A percentile compares a stretch with the other conserved stretches of the same genome.
Conservation (phyloP, 768 basidiomycete genomes). For the Tricholoma bakamatsutake region DNA sequence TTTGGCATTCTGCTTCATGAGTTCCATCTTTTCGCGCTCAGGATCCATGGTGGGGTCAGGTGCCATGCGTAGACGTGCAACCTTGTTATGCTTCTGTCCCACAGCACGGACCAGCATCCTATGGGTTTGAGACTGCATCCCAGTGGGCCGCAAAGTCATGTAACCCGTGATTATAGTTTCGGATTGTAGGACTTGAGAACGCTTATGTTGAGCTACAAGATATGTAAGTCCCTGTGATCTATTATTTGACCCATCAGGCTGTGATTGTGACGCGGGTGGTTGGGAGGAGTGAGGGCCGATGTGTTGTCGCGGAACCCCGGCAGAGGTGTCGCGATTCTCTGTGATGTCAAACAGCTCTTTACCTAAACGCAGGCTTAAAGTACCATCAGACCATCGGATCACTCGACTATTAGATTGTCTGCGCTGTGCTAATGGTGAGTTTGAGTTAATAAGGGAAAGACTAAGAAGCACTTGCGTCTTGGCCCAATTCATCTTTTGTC, state of each 20-base stretch:
- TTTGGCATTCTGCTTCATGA: constrained; percentile 56
- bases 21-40: constrained; percentile 65
- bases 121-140: constrained; percentile 88
- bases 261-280: constrained; percentile 33
- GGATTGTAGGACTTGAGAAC: constrained; percentile 79
- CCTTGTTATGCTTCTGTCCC: constrained; percentile 78
- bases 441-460: constrained; percentile 2
- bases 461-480: constrained; percentile 54
- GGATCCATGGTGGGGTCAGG: constrained; percentile 75
- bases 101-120: constrained; percentile 84
- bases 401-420: constrained; percentile 88
- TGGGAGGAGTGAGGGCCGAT: constrained; percentile 36
- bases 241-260: constrained; percentile 22
- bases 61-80: constrained; percentile 72
- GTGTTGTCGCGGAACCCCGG: constrained; percentile 52
- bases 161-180: constrained; percentile 80
- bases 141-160: constrained; percentile 79
- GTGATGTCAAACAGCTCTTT: constrained; percentile 92
- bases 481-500: constrained; percentile 68
- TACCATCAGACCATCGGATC: constrained; percentile 94
- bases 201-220: constrained; percentile 85
- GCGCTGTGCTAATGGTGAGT: constrained; percentile 37
- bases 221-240: constrained; percentile 79
- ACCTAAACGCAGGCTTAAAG: constrained; percentile 84
- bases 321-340: constrained; percentile 73